Evolutionary conservation across 2,329 filamentous ascomycete genomes (phyloP), one percentile per base, ranked within the genome.

Genomic region (Monilinia laxa): DNA sequence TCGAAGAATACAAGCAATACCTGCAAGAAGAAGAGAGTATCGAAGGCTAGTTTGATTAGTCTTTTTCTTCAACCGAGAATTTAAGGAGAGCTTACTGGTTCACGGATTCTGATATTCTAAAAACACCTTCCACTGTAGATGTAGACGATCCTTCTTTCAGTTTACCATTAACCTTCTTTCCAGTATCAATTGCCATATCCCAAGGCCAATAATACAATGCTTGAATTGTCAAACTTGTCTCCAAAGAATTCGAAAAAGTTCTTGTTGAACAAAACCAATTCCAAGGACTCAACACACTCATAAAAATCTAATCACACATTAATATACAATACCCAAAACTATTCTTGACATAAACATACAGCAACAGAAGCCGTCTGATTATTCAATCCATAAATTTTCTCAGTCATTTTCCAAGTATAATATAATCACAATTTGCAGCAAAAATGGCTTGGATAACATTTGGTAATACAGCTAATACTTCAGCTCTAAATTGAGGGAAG

Each of bases 261-360:
- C 95, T 86, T 0, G 93, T 94, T 1, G 93, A 95, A 79, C 90
- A 95, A 79, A 95, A 98, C 91, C 92, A 98, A 77, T 97, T 92
- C 93, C 95, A 99, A 9, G 95, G 92, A 78, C 88, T 96, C 73
- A 88, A 81, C 54, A 90, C 78, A 3, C 87, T 88, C 79, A 95
- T 83, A 67, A 85, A 83, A 56, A 96, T 81, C 88, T 93, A 77
- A 57, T 62, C 38, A 40, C 28, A 25, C 28, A 40, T 72, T 47
- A 71, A 65, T 31, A 35, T 60, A 12, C 3, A 16, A 35, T 49
- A 35, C 20, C 5, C 14, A 35, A 23, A 60, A 49, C 14, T 9
- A 59, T 38, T 35, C 12, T 4, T 3, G 7, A 35, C 4, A 38
- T 23, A 49, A 35, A 71, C 71, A 58, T 84, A 95, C 92, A 72